Base-by-base conservation (phyloP, 352 stramenopile genomes). In the Globisporangium mamillatum region DNA sequence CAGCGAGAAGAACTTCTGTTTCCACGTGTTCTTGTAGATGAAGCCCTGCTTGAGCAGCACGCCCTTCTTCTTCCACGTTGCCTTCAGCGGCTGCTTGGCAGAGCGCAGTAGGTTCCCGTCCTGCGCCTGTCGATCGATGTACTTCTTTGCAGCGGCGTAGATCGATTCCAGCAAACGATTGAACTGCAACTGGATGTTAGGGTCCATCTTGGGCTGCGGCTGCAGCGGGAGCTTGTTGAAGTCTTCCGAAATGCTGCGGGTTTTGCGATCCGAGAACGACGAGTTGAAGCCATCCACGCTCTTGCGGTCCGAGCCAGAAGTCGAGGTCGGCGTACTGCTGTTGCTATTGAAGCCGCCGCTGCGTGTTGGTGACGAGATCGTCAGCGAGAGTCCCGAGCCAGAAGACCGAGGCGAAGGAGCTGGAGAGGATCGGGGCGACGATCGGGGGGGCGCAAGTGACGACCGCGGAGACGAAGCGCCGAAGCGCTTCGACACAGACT, bases 1-100 rank as follows among this genome's bases (percentile, higher is more conserved):
- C 16, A 96, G 66, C 16, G 84, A 95, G 25, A 96, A 93, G 70
- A 82, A 94, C 55, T 93, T 95, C 55, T 81, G 79, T 72, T 94
- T 93, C 89, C 89, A 96, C 62, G 89, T 92, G 74, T 93, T 94
- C 72, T 95, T 95, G 81, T 96, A 95, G 62, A 96, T 91, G 68
- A 94, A 94, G 9, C 87, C 87, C 65, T 96, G 89, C 70, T 96
- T 96, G 7, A 96, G 72, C 25, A 96, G 72, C 70, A 87, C 72
- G 0, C 89, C 89, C 66, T 95, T 95, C 75, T 96, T 96, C 77
- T 96, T 96, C 89, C 89, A 96, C 52, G 87, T 95, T 24, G 89
- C 89, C 57, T 91, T 82, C 25, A 81, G 75, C 16, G 80, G 81
- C 64, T 90, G 78, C 52, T 86, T 92, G 9, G 73, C 24, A 20